These are phyloP conservation scores for Fonsecaea multimorphosa DNA, from an alignment of 2,329 filamentous ascomycete species.

Conservation along the genomic window DNA sequence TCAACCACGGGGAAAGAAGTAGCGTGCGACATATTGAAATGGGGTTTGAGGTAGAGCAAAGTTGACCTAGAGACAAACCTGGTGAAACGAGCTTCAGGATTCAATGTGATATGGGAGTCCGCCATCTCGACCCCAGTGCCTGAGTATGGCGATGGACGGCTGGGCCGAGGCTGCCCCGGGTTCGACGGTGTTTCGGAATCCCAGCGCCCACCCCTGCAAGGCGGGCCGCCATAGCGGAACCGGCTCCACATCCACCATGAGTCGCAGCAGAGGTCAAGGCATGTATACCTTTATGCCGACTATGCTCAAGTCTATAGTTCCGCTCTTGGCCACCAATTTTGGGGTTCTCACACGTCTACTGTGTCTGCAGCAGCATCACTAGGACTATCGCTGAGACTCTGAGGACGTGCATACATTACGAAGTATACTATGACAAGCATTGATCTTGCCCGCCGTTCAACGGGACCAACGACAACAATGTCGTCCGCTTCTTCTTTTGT, in stretches of 20 bases:
- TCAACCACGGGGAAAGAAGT: constrained; percentile 16
- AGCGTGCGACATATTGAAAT: constrained; percentile 13
- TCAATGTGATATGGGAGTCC: neutral
- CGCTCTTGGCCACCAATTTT: neutral
- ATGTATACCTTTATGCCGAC: neutral
- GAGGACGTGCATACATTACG: neutral
- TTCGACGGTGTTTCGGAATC: neutral
- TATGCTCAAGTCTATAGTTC: neutral
- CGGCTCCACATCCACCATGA: neutral
- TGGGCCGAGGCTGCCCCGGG: constrained; percentile 16
- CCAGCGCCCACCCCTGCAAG: neutral
- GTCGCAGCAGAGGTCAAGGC: neutral
- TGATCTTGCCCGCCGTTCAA: neutral
- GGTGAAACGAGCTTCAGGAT: neutral
- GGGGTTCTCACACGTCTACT: neutral
- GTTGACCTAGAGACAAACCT: neutral
- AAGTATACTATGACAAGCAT: constrained; percentile 5
- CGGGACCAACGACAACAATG: neutral
- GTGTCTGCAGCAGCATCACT: neutral
- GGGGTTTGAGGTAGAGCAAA: neutral
- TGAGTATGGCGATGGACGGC: neutral
- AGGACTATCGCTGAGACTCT: neutral
- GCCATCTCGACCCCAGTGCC: neutral
- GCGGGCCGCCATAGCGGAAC: constrained; percentile 8
- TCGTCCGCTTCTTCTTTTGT: constrained; percentile 17